phyloP scores from a whole-genome alignment of 306 rosid species.

The Vigna hirtella region DNA sequence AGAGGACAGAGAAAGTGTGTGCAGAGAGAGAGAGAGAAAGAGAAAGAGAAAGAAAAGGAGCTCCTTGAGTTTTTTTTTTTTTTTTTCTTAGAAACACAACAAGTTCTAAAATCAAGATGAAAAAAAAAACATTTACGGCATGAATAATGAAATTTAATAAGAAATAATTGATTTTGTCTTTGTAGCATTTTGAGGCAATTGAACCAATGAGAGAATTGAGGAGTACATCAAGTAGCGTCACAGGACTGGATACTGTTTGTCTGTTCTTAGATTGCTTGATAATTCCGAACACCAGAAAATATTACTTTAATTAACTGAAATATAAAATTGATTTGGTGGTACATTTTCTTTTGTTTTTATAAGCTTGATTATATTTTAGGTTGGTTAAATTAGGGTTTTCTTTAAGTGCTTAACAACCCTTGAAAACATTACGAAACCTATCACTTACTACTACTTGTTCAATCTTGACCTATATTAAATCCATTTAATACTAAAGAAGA shows the following conservation, averaged over 20 bases:
- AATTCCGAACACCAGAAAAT: slow-evolving; percentile 36
- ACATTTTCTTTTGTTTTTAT: not conserved
- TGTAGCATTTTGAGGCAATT: not conserved
- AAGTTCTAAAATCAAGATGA: not conserved
- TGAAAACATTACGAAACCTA: not conserved
- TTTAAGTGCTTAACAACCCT: not conserved
- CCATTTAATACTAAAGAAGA: not conserved
- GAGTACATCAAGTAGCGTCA: slow-evolving; percentile 43
- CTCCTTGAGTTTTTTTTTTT: not conserved
- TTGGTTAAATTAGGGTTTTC: not conserved
- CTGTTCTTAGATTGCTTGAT: slow-evolving; percentile 27
- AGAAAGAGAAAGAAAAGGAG: not conserved
- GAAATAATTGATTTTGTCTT: not conserved
- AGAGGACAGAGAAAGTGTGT: not conserved
- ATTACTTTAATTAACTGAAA: not conserved
- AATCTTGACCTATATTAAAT: slow-evolving; percentile 3
- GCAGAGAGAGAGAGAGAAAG: not conserved
- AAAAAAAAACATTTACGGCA: not conserved
- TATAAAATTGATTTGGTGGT: not conserved
- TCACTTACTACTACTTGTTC: not conserved
- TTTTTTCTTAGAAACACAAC: not conserved
- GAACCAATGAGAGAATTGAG: slow-evolving; percentile 43
- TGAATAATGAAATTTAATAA: not conserved
- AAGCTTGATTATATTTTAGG: not conserved
- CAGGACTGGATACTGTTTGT: slow-evolving; percentile 10